Evolutionary conservation across 2,329 filamentous ascomycete genomes (phyloP).

Genomic region (Pseudonectria buxi): DNA sequence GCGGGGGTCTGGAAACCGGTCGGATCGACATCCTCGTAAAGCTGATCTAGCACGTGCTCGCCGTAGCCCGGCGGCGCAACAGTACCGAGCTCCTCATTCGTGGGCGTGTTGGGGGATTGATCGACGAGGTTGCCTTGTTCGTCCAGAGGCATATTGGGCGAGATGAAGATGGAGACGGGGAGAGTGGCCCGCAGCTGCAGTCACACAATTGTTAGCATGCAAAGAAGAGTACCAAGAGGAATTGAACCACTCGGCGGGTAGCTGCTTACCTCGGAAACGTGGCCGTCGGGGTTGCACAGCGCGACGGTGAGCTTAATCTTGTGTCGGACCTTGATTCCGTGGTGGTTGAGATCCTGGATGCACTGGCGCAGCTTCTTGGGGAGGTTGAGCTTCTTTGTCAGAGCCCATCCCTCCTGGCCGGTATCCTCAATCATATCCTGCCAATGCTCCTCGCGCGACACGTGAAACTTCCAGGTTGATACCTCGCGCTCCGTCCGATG

Average conservation of each 20-base stretch:
- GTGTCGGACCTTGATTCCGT: conserved; percentile 86
- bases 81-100: conserved; percentile 48
- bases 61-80: conserved; percentile 90
- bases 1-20: conserved; percentile 75
- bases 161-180: conserved; percentile 90
- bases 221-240: no score
- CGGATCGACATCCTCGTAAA: conserved; percentile 82
- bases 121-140: conserved; percentile 75
- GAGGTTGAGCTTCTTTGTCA: conserved; percentile 58
- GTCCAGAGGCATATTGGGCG: conserved; percentile 82
- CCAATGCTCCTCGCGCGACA: conserved; percentile 56
- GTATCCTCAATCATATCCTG: conserved; percentile 62
- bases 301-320: conserved; percentile 89
- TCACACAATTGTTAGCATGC: conserved; percentile 5
- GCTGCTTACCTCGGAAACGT: conserved; percentile 70
- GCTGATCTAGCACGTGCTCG: conserved; percentile 78
- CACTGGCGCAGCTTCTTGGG: conserved; percentile 78
- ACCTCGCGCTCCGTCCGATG: conserved; percentile 61
- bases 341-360: conserved; percentile 81
- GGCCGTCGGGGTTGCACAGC: conserved; percentile 89
- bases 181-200: conserved; percentile 74
- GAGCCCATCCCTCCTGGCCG: conserved; percentile 58
- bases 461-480: conserved; percentile 49
- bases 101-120: conserved; percentile 42
- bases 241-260: not conserved